Percentiles rank a stretch among this genome's conserved stretches.
Conservation (phyloP, 495 filamentous ascomycete species). For the Rostrohypoxylon terebratum region DNA sequence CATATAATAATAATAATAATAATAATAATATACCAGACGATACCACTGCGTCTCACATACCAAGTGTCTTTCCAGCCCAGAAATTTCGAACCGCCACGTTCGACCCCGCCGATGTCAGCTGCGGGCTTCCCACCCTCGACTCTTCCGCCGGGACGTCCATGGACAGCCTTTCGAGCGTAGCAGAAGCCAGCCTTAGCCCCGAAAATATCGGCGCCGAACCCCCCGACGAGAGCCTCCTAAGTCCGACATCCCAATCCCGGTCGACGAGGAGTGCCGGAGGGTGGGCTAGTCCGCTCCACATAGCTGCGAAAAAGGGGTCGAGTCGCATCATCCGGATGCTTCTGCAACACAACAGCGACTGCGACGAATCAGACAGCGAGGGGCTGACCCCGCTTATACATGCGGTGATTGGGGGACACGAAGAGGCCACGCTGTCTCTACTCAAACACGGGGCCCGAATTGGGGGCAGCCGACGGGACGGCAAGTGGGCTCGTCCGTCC, state of each 20-base stretch:
- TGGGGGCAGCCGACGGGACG: constrained; percentile 17
- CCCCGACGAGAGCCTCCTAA: too few species aligned
- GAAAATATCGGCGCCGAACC: too few species aligned
- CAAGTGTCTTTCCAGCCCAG: too few species aligned
- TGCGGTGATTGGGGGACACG: constrained; percentile 34
- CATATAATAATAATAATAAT: too few species aligned
- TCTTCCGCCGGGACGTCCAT: too few species aligned
- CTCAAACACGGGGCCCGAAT: constrained; percentile 18
- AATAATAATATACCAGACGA: too few species aligned
- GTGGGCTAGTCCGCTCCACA: constrained; percentile 45
- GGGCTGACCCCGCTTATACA: constrained; percentile 43
- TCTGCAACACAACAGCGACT: constrained; percentile 28
- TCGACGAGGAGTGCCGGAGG: constrained; percentile 9
- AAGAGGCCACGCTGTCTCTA: constrained; percentile 20
- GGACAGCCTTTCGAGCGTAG: too few species aligned
- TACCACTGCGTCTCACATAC: too few species aligned
- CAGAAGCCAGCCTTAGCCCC: too few species aligned
- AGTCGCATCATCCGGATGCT: constrained; percentile 37
- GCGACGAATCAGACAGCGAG: constrained; percentile 39
- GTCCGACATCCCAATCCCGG: not conserved
- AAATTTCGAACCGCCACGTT: too few species aligned
- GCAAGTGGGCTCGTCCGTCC: constrained; percentile 14
- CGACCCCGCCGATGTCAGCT: too few species aligned
- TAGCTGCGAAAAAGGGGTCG: constrained; percentile 44
- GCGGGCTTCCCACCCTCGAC: too few species aligned